Evolutionary conservation across 306 rosid genomes (phyloP).

Genomic region (Urtica urens): DNA sequence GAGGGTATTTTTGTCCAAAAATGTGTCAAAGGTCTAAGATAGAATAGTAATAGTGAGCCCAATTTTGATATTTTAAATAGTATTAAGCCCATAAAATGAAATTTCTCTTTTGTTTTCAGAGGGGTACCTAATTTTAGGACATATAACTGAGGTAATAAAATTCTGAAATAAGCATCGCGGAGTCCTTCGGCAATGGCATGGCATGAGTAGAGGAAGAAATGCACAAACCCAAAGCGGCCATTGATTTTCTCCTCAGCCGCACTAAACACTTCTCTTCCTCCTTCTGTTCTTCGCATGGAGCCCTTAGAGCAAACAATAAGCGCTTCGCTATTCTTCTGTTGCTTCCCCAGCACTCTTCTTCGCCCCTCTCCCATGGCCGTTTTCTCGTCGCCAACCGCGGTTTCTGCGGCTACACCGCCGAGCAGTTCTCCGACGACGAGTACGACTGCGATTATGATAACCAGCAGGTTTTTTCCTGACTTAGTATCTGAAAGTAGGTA

Average conservation of each 20-base stretch:
- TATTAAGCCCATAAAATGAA: too few relatives aligned
- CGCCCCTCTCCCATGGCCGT: constrained; percentile 13
- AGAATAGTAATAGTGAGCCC: too few relatives aligned
- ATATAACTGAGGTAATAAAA: too few relatives aligned
- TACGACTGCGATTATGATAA: constrained; percentile 59
- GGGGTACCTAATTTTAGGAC: too few relatives aligned
- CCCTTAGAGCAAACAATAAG: constrained; percentile 10
- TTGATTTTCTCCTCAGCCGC: constrained; percentile 16
- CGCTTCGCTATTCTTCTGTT: constrained; percentile 15
- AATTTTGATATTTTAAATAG: too few relatives aligned
- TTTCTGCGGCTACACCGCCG: constrained; percentile 44
- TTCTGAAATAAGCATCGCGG: too few relatives aligned
- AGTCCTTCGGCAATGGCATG: too few relatives aligned
- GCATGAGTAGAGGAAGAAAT: too few relatives aligned
- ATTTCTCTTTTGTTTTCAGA: too few relatives aligned
- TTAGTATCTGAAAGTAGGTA: too few relatives aligned
- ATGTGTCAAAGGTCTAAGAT: too few relatives aligned
- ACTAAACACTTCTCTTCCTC: constrained; percentile 14
- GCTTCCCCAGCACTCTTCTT: constrained; percentile 10
- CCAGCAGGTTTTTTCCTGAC: constrained; percentile 29
- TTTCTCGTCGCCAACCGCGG: constrained; percentile 26
- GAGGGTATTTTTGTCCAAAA: too few relatives aligned
- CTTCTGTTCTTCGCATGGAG: not conserved
- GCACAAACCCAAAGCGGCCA: constrained; percentile 19
- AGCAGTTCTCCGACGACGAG: constrained; percentile 89